Evolutionary conservation across 768 basidiomycete species (phyloP).

Genomic region (Tricholomella constricta): DNA sequence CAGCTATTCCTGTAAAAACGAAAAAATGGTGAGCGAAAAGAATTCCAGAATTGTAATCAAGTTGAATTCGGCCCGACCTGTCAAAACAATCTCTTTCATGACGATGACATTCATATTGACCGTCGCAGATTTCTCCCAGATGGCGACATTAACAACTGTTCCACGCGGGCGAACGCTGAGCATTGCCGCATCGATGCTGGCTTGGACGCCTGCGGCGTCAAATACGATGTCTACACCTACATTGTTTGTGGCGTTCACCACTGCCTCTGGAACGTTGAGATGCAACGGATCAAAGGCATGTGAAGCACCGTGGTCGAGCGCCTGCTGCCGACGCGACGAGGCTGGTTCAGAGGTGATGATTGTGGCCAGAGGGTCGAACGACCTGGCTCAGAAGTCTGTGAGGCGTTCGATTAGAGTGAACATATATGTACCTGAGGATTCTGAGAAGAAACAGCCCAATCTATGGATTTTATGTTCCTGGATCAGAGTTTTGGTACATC

Average conservation of each 20-base stretch:
- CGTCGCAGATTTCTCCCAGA: conserved; percentile 40
- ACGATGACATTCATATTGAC: conserved; percentile 40
- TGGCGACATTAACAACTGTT: conserved; percentile 40
- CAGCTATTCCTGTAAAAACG: conserved; percentile 36
- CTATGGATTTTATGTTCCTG: no score
- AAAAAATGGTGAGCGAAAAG: no score
- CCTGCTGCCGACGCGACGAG: conserved; percentile 36
- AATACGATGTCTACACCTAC: conserved; percentile 47
- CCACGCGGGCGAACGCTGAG: conserved; percentile 39
- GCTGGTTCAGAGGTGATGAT: conserved; percentile 47
- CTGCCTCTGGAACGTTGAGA: conserved; percentile 26
- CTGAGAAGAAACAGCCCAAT: conserved; percentile 42
- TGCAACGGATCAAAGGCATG: conserved; percentile 36
- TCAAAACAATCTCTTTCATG: conserved; percentile 39
- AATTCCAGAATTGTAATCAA: background rate
- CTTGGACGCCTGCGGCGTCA: conserved; percentile 47
- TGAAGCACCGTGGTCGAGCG: conserved; percentile 38
- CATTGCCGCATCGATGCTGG: conserved; percentile 37
- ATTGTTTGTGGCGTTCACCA: conserved; percentile 28
- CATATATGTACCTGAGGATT: conserved; percentile 33
- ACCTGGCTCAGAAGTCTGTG: conserved; percentile 15
- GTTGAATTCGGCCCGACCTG: conserved; percentile 27
- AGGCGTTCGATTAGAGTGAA: background rate
- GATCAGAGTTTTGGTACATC: no score
- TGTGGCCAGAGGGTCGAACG: conserved; percentile 25